Base-by-base conservation (phyloP, 2,329 filamentous ascomycete species). In the Madurella fahalii region DNA sequence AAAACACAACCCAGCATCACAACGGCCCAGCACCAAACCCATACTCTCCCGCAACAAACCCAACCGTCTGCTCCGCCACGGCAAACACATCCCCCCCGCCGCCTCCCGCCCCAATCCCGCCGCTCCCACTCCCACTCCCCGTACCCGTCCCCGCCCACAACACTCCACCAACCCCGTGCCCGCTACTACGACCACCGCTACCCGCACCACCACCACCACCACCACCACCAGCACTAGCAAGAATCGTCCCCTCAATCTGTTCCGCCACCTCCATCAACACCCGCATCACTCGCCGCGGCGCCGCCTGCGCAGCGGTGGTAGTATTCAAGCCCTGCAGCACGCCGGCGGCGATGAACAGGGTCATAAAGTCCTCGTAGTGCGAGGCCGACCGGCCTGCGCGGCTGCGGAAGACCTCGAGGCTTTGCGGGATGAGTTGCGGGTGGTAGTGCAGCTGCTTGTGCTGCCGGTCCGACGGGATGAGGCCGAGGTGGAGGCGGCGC, bases 281-380 rank as follows among this genome's bases (percentile, higher is more conserved):
- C 2, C 57, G 18, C 12, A 61, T 51, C 55, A 63, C 52, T 1
- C 42, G 37, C 18, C 53, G 51, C 2, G 44, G 41, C 20, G 47
- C 40, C 8, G 47, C 16, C 2, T 56, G 16, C 5, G 56, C 46
- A 25, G 25, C 25, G 25, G 25, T 25, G 25, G 25, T 25, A 25
- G 25, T 25, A 25, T n/a, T 61, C 50, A 13, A 64, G 51, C 25
- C 25, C 25, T 25, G 25, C 25, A 25, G 31, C 60, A 64, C 11
- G 25, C 58, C 58, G 12, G 47, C 55, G 13, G 64, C 41, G 2
- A 66, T 49, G 31, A 55, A 56, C 3, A 64, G 50, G 16, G 54
- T 55, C 13, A 61, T 48, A 43, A 61, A 65, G 34, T 61, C 61
- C 8, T 63, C 52, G 43, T 65, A 65, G 37, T 65, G 60, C 9